Evolutionary conservation across 306 rosid species (phyloP).

Genomic region (Senna tora): DNA sequence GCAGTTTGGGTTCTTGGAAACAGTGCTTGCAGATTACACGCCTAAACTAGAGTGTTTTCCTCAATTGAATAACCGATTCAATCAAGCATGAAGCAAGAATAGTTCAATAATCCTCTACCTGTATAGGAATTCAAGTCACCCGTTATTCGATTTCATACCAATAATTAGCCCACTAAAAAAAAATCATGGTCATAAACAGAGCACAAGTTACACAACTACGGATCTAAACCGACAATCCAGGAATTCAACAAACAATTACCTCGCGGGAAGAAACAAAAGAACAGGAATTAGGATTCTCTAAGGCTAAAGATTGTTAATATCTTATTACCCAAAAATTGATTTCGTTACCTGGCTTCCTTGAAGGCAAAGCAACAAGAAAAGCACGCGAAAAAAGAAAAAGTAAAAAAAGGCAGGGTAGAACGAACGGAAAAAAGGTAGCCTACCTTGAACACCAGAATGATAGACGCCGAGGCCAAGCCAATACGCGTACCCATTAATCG

Average conservation of each 20-base stretch:
- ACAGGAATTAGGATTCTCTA: neutral
- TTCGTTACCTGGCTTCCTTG: constrained; percentile 16
- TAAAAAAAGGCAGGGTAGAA: neutral
- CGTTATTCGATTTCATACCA: neutral
- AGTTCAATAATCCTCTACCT: neutral
- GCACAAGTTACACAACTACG: constrained; percentile 13
- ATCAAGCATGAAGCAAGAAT: neutral
- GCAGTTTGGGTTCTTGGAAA: constrained; percentile 17
- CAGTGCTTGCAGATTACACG: neutral
- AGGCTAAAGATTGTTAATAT: neutral
- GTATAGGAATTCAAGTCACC: neutral
- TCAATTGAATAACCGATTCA: constrained; percentile 26
- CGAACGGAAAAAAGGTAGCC: neutral
- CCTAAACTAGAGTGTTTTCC: neutral
- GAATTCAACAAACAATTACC: neutral
- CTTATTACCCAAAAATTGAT: constrained; percentile 9
- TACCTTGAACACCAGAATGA: constrained; percentile 97
- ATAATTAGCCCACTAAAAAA: neutral
- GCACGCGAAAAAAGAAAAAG: neutral
- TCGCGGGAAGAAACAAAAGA: neutral
- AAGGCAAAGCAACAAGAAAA: constrained; percentile 1
- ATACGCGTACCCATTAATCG: constrained; percentile 89
- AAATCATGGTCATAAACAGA: constrained; percentile 5
- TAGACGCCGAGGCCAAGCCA: constrained; percentile 98
- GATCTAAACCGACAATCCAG: constrained; percentile 39